Evolutionary conservation across 164 flowering plant species (phyloP), one percentile per base, ranked within the genome.

Genomic region (Piper betle): DNA sequence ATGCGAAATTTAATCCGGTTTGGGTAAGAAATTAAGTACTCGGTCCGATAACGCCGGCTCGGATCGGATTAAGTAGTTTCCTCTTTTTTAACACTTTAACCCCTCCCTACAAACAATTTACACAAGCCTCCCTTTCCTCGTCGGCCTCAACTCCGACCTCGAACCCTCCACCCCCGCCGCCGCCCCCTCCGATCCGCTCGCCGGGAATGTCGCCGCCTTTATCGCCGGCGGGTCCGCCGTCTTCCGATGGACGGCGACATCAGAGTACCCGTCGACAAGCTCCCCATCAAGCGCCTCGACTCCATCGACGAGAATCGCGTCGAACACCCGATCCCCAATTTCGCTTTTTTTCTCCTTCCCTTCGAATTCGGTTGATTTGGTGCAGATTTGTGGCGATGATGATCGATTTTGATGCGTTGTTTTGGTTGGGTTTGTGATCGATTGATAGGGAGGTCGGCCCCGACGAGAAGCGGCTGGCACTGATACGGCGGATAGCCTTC

Each of bases 211-310:
- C n/a, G n/a, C n/a, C n/a, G n/a, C n/a, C n/a, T n/a, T n/a, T n/a
- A n/a, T n/a, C 50, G 50, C 10, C 50, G 50, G 2, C 50, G 50
- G 50, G 10, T 2, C 50, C 12, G 8, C 43, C 43, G 9, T 10
- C 10, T 43, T 10, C 8, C 12, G 55, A 79, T 80, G 82, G 84
- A 81, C 38, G 82, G 67, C 39, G 69, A 77, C 19, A 59, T 87
- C 68, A 73, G 75, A 64, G 73, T 92, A 58, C 87, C 98, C 4
- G 73, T 93, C 39, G 97, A 93, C 69, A 93, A 86, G 76, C 98
- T 93, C 39, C 98, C 97, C 8, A 68, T 93, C 52, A 93, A 83
- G 66, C 88, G 97, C 53, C 66, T 90, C 55, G 94, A 87, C 0
- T 59, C 77, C 68, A 83, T 89, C 13, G 96, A 93, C 65, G 98